Base-by-base conservation (phyloP, 2,329 filamentous ascomycete genomes). In the Cryoendolithus antarcticus region DNA sequence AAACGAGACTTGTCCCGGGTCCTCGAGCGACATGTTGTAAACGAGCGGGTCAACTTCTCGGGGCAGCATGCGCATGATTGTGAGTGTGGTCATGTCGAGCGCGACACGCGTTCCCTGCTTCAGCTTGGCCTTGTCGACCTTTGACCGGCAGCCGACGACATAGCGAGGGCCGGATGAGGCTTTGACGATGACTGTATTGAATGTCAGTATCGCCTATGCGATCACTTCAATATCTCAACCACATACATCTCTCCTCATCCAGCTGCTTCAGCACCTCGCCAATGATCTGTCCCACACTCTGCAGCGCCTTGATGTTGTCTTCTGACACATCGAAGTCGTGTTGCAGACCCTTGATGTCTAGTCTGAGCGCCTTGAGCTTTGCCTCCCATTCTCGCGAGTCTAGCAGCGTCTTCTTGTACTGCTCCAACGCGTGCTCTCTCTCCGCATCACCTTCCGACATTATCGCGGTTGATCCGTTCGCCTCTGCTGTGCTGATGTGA, bases 1-100 rank as follows among this genome's bases (percentile, higher is more conserved):
- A 64, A 98, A 98, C 70, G 85, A 95, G 63, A 98, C 82, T 63
- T 96, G 89, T 4, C 91, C 91, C 0, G 91, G 91, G 60, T 98
- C 91, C 63, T 98, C 91, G 53, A 98, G 67, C 12, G 91, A 98
- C 91, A 98, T 98, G 72, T 98, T 98, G 75, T 98, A 98, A 52
- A 98, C 91, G 51, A 98, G 73, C 12, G 91, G 91, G 59, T 98
- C 91, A 59, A 98, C 93, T 70, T 98, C 91, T 62, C 91, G 82
- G 44, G 91, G 93, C 34, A 98, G 74, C 91, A 98, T 98, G 57
- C 91, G 85, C 91, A 98, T 98, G 65, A 98, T 98, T 44, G 91
- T 98, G 52, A 98, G 82, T 12, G 91, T 98, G 37, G 91, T 98
- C 91, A 98, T 98, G 59, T 98, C 91, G 44, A 98, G 80, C 28